Evolutionary conservation across 768 basidiomycete species (phyloP).

Genomic region (Gloeophyllum trabeum): DNA sequence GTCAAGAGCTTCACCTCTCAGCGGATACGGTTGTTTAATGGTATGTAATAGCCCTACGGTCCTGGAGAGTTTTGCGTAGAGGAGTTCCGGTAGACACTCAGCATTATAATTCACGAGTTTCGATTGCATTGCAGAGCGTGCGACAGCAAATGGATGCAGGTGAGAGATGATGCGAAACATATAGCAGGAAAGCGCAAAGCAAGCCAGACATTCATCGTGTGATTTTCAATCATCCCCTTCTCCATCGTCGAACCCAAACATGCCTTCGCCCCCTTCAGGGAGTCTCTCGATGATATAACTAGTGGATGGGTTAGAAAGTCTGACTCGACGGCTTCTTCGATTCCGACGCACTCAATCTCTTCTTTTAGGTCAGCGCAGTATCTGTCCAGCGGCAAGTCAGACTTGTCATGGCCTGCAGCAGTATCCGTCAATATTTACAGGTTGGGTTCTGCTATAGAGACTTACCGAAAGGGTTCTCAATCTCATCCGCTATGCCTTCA

Average conservation of each 20-base stretch:
- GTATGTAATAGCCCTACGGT: slow-evolving; percentile 67
- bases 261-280: slow-evolving; percentile 66
- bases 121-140: background rate
- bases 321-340: slow-evolving; percentile 5
- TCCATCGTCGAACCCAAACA: slow-evolving; percentile 65
- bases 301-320: slow-evolving; percentile 2
- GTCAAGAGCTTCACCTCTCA: slow-evolving; percentile 6
- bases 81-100: slow-evolving; percentile 45
- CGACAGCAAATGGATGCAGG: too few species aligned
- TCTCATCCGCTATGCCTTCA: slow-evolving; percentile 91
- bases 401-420: slow-evolving; percentile 27
- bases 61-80: slow-evolving; percentile 83
- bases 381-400: slow-evolving; percentile 60
- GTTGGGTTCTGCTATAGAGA: slow-evolving; percentile 3
- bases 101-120: background rate
- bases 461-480: slow-evolving; percentile 90
- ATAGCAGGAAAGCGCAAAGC: too few species aligned
- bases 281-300: slow-evolving; percentile 64
- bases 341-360: slow-evolving; percentile 58
- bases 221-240: slow-evolving; percentile 61
- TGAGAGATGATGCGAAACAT: too few species aligned
- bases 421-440: background rate
- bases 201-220: background rate
- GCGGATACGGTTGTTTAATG: background rate
- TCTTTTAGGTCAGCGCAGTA: slow-evolving; percentile 83